Evolutionary conservation across 2,329 filamentous ascomycete species (phyloP), one percentile per base, ranked within the genome.

Genomic region (Rhinocladiella mackenziei): DNA sequence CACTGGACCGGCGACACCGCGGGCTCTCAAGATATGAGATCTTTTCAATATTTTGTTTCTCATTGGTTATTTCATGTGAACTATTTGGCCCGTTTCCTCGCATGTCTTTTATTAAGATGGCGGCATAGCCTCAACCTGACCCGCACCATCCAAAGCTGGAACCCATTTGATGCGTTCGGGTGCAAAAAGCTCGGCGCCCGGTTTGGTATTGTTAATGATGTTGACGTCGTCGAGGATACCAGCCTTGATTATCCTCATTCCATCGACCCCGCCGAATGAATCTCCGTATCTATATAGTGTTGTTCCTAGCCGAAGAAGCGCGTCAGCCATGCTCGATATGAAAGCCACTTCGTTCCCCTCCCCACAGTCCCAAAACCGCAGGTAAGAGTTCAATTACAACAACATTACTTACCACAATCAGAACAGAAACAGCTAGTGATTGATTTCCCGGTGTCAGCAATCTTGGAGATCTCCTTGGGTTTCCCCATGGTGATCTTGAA

Each of bases 401-500:
- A 15, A n/a, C 28, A 28, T 31, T 2, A 40, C 48, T 26, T 42
- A 43, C 64, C 65, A 54, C 65, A 67, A 17, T 67, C 62, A 3
- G 57, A 43, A 51, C 64, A 66, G 51, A 66, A 66, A 43, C 59
- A 61, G 25, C 61, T 66, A 43, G 45, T 60, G 10, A 67, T 60
- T n/a, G 45, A 3, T 28, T 63, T 65, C 31, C 64, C 65, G 36
- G 60, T 64, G 33, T 66, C 65, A 1, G 64, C 43, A 5, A 49
- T 61, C 38, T 66, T 67, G 11, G 55, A 39, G 14, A 66, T 54
- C 52, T 56, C 62, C 43, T 65, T 66, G 0, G 63, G 60, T 5
- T 7, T 64, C 7, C 65, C 65, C 14, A 28, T 26, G 1, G 56
- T 39, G 45, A 66, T 33, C 1, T 57, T 54, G 20, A 67, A 43